Evolutionary conservation across 306 rosid genomes (phyloP), one percentile per base, ranked within the genome.

Genomic region (Prunus armeniaca): DNA sequence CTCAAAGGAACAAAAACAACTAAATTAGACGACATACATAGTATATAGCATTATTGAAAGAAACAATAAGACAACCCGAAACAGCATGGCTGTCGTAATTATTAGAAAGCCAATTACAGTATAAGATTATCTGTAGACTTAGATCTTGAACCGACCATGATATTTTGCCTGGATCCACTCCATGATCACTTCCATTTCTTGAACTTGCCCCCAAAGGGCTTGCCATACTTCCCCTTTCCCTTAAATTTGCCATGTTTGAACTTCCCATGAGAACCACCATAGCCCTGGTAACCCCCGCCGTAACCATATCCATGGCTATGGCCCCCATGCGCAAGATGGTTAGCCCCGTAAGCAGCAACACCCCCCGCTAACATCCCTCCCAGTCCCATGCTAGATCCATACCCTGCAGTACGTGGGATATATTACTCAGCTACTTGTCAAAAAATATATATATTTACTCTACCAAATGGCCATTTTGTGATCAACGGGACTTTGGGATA

Each of bases 281-380:
- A 66, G 41, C 84, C 84, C 28, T 76, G 79, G 76, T 10, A 30
- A 46, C 38, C 85, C 3, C 91, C 89, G 58, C 67, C 67, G 30
- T 30, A 63, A 63, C 58, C 58, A 52, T 52, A 52, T 17, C 58
- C 24, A 0, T 6, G 58, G 58, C 11, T 0, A 6, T 24, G 32
- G 0, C 61, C 85, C 45, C 91, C 92, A 15, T 92, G 92, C 12
- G 84, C 8, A 63, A 89, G 80, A 69, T 82, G 96, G 64, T 85
- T 93, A 47, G 88, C 86, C 1, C 98, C 98, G 3, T 78, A 89
- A 32, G 94, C 88, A 63, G 92, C 95, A 12, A 89, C 91, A 65
- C 93, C 97, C 14, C 96, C 96, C 2, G 92, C 96, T 69, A 94
- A 69, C 82, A 95, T 0, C 82, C 97, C 82, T 45, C 77, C 77